phyloP scores from a whole-genome alignment of 148 eudicot genomes.

The Diospyros lotus region DNA sequence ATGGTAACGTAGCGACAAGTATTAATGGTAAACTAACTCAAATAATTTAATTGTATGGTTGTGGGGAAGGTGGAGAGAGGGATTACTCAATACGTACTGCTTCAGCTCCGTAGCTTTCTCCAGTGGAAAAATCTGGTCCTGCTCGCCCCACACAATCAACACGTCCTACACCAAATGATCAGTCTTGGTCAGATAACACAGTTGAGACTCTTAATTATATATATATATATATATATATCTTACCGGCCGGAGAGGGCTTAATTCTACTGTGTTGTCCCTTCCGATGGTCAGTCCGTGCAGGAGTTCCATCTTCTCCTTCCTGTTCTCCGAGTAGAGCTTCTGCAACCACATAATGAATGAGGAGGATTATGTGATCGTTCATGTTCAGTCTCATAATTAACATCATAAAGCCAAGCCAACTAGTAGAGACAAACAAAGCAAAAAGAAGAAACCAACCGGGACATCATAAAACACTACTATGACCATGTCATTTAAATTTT shows the following conservation, averaged over 20 bases:
- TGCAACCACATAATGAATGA: conserved; percentile 16
- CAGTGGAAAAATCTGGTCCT: conserved; percentile 45
- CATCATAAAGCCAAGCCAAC: too few species aligned
- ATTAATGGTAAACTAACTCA: too few species aligned
- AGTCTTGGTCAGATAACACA: too few species aligned
- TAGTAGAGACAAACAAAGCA: too few species aligned
- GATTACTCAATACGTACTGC: conserved; percentile 22
- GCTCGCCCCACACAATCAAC: conserved; percentile 55
- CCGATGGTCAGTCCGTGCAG: conserved; percentile 43
- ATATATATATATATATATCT: neutral
- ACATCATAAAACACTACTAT: too few species aligned
- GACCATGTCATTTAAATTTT: too few species aligned
- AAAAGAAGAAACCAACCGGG: too few species aligned
- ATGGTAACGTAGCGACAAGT: too few species aligned
- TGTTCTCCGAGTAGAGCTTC: conserved; percentile 39
- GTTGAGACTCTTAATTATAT: too few species aligned
- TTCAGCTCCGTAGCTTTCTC: conserved; percentile 47
- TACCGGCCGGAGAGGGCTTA: conserved; percentile 52
- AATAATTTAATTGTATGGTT: too few species aligned
- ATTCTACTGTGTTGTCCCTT: conserved; percentile 15
- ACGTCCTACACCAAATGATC: conserved; percentile 30
- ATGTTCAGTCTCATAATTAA: too few species aligned
- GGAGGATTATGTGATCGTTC: too few species aligned
- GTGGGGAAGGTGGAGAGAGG: neutral
- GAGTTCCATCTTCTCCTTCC: conserved; percentile 55